Conservation (phyloP, 768 basidiomycete species). For the Russula ochroleuca region DNA sequence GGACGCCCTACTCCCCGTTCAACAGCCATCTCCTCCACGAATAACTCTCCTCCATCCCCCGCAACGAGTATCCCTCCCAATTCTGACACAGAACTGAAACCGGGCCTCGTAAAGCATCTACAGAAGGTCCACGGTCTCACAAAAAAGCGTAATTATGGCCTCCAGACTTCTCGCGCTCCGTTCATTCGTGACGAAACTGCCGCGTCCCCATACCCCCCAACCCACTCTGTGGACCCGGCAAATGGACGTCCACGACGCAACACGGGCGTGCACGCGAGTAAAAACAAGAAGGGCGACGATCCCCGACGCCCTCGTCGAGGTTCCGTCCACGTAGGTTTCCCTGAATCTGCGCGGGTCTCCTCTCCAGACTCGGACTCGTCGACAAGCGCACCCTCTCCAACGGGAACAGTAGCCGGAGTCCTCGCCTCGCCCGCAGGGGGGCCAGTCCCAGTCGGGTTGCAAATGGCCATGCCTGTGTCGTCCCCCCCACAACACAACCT, state of each 20-base stretch:
- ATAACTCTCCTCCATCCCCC: conserved; percentile 16
- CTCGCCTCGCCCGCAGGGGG: conserved; percentile 7
- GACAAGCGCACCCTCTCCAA: conserved; percentile 25
- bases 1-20: conserved; percentile 8
- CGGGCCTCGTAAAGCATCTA: conserved; percentile 26
- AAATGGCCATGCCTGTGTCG: conserved; percentile 9
- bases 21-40: conserved; percentile 9
- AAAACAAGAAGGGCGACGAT: conserved; percentile 16
- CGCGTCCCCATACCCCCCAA: neutral
- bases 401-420: conserved; percentile 8
- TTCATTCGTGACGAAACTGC: conserved; percentile 26
- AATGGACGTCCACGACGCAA: conserved; percentile 22
- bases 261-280: conserved; percentile 21
- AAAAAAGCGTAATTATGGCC: conserved; percentile 28
- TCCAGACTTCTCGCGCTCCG: conserved; percentile 21
- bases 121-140: conserved; percentile 28
- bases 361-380: conserved; percentile 27
- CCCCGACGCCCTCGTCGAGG: conserved; percentile 22
- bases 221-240: conserved; percentile 6
- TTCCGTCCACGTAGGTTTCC: conserved; percentile 15
- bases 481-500: conserved; percentile 1
- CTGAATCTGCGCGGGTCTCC: conserved; percentile 19
- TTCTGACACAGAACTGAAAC: conserved; percentile 15
- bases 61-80: neutral
- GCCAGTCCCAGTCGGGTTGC: conserved; percentile 8